Percentiles rank a stretch among this genome's conserved stretches.
These are phyloP conservation scores for Venturia pyrina DNA, from an alignment of 2,329 filamentous ascomycete genomes.

Conservation along the genomic window DNA sequence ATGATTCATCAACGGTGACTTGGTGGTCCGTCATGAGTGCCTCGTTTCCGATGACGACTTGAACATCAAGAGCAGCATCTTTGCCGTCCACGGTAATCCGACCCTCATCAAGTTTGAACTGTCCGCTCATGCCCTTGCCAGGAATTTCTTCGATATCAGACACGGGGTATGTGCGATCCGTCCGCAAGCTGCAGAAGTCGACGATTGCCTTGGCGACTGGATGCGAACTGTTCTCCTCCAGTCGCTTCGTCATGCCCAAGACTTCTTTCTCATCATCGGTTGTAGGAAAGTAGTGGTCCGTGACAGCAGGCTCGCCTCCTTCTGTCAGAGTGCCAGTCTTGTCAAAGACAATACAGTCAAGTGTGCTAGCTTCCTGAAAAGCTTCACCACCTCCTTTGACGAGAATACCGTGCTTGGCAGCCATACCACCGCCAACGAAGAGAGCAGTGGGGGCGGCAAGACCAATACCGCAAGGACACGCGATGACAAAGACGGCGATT, in stretches of 20 bases:
- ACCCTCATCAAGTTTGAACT: constrained; percentile 29
- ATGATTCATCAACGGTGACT: constrained; percentile 21
- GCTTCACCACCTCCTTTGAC: constrained; percentile 79
- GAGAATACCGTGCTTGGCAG: constrained; percentile 69
- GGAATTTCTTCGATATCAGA: constrained; percentile 52
- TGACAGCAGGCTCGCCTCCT: constrained; percentile 60
- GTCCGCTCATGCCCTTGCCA: constrained; percentile 59
- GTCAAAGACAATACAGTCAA: constrained; percentile 76
- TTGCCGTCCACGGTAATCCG: constrained; percentile 11
- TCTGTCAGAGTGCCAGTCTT: constrained; percentile 78
- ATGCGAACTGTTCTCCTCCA: constrained; percentile 66
- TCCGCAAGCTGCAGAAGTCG: constrained; percentile 44
- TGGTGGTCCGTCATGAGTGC: constrained; percentile 44
- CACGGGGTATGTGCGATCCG: constrained; percentile 20
- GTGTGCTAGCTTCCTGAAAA: constrained; percentile 70
- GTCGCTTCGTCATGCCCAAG: constrained; percentile 46
- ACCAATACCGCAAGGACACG: constrained; percentile 74
- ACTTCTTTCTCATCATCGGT: constrained; percentile 26
- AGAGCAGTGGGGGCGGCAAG: constrained; percentile 78
- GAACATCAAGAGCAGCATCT: constrained; percentile 18
- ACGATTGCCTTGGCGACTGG: constrained; percentile 64
- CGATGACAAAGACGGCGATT: constrained; percentile 78
- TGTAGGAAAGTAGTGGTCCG: constrained; percentile 36
- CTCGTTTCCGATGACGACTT: constrained; percentile 64
- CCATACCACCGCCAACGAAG: constrained; percentile 71